Conservation (phyloP, 345 rosid genomes). For the Citrus mangshanensis region DNA sequence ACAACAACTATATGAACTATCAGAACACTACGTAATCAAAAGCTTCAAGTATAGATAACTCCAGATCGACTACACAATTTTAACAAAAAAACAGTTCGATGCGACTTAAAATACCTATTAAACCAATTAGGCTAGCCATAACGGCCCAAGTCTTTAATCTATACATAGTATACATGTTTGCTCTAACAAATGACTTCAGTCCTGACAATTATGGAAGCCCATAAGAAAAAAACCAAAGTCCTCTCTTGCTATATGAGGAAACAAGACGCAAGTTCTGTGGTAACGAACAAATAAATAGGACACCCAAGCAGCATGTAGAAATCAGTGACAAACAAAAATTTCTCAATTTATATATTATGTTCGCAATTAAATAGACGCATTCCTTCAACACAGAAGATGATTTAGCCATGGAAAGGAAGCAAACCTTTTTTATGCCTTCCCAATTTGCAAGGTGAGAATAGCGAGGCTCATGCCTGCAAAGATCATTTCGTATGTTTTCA, state of each 20-base stretch:
- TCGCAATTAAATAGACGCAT: neutral
- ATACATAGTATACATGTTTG: neutral
- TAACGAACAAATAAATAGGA: neutral
- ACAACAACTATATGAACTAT: neutral
- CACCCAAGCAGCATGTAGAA: neutral
- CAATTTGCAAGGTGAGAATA: constrained; percentile 87
- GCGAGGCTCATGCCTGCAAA: constrained; percentile 81
- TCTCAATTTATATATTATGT: neutral
- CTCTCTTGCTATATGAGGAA: neutral
- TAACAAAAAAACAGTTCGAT: too few species aligned
- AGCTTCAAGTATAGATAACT: neutral
- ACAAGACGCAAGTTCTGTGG: neutral
- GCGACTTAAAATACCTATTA: neutral
- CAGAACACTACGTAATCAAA: neutral
- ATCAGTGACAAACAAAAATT: neutral
- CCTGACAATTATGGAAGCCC: neutral
- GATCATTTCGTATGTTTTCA: constrained; percentile 16
- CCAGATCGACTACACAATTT: neutral
- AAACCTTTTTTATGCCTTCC: constrained; percentile 90
- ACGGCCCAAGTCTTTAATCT: neutral
- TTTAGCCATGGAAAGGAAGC: constrained; percentile 18
- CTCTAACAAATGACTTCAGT: neutral
- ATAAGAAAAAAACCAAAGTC: neutral
- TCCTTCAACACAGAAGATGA: neutral
- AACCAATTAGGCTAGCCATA: neutral